Percentiles rank a stretch among this genome's conserved stretches.
Conservation (phyloP, 306 rosid genomes). For the Acacia acuminata region DNA sequence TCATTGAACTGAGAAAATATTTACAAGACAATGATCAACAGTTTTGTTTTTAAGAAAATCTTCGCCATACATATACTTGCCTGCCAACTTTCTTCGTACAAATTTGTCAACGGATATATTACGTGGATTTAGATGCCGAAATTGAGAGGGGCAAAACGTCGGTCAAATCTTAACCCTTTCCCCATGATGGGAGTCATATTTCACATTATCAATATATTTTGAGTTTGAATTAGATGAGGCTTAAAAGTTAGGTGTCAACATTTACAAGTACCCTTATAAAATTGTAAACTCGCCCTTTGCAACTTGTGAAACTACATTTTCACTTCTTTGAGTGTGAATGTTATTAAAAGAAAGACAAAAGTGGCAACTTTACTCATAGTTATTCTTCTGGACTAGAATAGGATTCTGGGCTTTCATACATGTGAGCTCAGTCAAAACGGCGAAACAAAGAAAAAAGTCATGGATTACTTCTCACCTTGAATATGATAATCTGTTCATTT, state of each 20-base stretch:
- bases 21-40: background rate
- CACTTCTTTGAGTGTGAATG: background rate
- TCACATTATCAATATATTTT: background rate
- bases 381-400: too few species aligned
- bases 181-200: background rate
- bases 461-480: background rate
- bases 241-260: background rate
- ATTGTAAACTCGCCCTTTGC: background rate
- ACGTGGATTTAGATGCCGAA: background rate
- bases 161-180: background rate
- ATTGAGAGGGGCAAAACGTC: background rate
- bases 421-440: background rate
- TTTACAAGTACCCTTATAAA: background rate
- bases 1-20: background rate
- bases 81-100: slow-evolving; percentile 8
- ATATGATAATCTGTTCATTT: background rate
- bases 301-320: background rate
- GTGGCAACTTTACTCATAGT: background rate
- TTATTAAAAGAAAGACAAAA: background rate
- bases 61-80: background rate
- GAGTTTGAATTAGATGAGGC: background rate
- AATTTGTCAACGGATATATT: background rate
- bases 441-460: background rate
- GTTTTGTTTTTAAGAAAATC: background rate
- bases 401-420: background rate